phyloP scores from a whole-genome alignment of 2,329 filamentous ascomycete genomes.

The Fusarium heterosporum region DNA sequence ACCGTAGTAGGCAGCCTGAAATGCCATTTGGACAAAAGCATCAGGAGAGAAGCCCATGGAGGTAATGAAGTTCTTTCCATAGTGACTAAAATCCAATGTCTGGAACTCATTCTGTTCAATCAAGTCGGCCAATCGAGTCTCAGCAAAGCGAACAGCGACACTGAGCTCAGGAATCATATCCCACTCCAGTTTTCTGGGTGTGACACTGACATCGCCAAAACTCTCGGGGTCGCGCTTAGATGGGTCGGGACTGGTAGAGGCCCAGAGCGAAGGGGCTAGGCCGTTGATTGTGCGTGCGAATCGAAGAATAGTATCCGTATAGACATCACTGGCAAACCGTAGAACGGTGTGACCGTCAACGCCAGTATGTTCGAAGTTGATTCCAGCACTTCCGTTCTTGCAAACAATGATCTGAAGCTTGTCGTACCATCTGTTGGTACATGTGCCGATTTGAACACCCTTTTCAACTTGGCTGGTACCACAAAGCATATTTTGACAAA shows the following conservation, averaged over 20 bases:
- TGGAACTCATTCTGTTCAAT: conserved; percentile 98
- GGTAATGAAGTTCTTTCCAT: conserved; percentile 98
- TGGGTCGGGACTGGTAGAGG: conserved; percentile 89
- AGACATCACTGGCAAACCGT: conserved; percentile 94
- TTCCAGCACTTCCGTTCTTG: conserved; percentile 97
- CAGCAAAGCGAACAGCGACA: conserved; percentile 92
- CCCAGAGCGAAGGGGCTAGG: conserved; percentile 90
- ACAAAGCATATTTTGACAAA: conserved; percentile 99
- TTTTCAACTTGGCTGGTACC: conserved; percentile 91
- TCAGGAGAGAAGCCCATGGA: conserved; percentile 97
- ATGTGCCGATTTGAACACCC: conserved; percentile 96
- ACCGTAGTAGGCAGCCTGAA: conserved; percentile 97
- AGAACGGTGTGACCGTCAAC: conserved; percentile 98
- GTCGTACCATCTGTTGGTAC: conserved; percentile 99
- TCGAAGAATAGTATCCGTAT: conserved; percentile 96
- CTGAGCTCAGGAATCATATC: conserved; percentile 93
- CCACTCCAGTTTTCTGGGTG: conserved; percentile 96
- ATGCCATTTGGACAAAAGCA: conserved; percentile 98
- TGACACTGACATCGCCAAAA: conserved; percentile 93
- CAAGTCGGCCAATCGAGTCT: conserved; percentile 91
- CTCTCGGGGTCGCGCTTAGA: conserved; percentile 90
- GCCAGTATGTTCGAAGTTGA: conserved; percentile 99
- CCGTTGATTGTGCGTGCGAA: conserved; percentile 97
- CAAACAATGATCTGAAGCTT: conserved; percentile 99
- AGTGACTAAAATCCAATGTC: conserved; percentile 87